Conservation (phyloP, 2,329 filamentous ascomycete species). For the Hypoxylon sp. region DNA sequence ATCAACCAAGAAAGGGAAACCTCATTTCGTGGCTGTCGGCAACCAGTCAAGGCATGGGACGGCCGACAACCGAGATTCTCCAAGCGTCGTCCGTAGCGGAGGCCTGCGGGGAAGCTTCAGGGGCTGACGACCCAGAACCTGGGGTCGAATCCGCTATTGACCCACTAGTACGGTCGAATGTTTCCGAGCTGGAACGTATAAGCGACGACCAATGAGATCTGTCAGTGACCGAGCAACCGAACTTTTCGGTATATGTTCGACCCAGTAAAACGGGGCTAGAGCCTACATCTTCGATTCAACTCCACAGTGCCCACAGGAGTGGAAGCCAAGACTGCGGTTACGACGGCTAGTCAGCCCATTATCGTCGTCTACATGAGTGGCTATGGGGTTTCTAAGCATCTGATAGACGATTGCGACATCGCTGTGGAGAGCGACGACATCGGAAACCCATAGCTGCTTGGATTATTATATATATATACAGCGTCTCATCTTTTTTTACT, state of each 20-base stretch:
- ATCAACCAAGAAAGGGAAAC: constrained; percentile 4
- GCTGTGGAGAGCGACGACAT: constrained; percentile 40
- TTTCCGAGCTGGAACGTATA: constrained; percentile 2
- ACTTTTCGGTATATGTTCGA: constrained; percentile 18
- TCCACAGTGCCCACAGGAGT: constrained; percentile 28
- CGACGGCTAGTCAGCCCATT: constrained; percentile 27
- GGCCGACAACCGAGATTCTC: constrained; percentile 31
- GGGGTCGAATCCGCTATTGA: constrained; percentile 11
- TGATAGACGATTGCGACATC: constrained; percentile 40
- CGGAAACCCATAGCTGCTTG: constrained; percentile 8
- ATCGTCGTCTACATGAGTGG: constrained; percentile 4
- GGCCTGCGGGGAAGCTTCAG: constrained; percentile 30
- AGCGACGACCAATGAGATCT: constrained; percentile 21
- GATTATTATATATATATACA: constrained; percentile 11
- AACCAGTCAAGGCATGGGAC: constrained; percentile 9
- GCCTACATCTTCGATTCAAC: not conserved
- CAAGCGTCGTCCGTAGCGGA: not conserved
- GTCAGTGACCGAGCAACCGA: constrained; percentile 27
- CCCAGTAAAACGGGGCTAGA: not conserved
- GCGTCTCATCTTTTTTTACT: not conserved
- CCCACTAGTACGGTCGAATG: not conserved
- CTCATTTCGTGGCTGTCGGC: not conserved
- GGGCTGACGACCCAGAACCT: constrained; percentile 20
- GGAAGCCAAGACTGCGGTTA: constrained; percentile 11
- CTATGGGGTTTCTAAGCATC: constrained; percentile 14